phyloP scores from a whole-genome alignment of 2,329 filamentous ascomycete genomes.

The Penicillium vulpinum region DNA sequence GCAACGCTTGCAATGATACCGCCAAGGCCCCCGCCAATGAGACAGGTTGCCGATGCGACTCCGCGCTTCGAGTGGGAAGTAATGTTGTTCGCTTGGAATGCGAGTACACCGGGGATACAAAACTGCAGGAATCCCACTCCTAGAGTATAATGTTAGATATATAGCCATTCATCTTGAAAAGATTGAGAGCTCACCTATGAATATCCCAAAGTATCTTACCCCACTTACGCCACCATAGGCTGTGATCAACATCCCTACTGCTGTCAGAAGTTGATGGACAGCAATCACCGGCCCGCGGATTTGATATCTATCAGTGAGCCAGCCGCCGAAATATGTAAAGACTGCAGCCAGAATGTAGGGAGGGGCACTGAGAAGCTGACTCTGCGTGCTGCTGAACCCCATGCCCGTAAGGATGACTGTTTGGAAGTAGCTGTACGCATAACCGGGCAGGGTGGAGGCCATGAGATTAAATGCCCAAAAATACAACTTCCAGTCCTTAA shows the following conservation, averaged over 20 bases:
- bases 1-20: not conserved
- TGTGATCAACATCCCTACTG: conserved; percentile 1
- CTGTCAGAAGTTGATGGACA: not conserved
- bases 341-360: conserved; percentile 40
- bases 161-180: not conserved
- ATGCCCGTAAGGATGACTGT: conserved; percentile 42
- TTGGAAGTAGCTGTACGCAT: conserved; percentile 41
- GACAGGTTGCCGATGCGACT: conserved; percentile 29
- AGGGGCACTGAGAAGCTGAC: conserved; percentile 35
- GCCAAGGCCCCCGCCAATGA: conserved; percentile 32
- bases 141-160: not conserved
- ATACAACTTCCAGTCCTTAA: conserved; percentile 41
- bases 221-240: not conserved
- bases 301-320: conserved; percentile 8
- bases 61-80: conserved; percentile 31
- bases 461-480: conserved; percentile 38
- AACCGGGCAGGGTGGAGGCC: conserved; percentile 33
- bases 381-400: conserved; percentile 35
- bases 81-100: conserved; percentile 37
- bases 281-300: not conserved
- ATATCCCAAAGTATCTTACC: not conserved
- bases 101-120: conserved; percentile 30
- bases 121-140: conserved; percentile 32
- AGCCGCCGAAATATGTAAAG: conserved; percentile 30
- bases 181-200: not conserved